Base-by-base conservation (phyloP, 352 stramenopile species). In the Saprolegnia parasitica region DNA sequence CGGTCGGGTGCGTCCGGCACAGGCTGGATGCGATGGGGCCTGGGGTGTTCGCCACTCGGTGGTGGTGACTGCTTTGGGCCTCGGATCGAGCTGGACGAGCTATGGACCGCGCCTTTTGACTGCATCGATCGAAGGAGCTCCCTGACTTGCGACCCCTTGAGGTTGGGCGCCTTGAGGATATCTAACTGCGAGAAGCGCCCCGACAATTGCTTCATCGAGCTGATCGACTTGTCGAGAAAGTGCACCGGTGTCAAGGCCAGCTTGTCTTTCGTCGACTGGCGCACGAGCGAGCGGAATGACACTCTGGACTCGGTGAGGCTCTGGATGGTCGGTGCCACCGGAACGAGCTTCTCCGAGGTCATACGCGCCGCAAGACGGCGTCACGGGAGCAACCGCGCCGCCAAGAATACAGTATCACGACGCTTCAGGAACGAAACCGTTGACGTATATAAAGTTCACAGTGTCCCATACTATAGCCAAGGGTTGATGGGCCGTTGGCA, bases 1-100 rank as follows among this genome's bases (percentile, higher is more conserved):
- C 63, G 63, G 39, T 70, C 63, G 35, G 63, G 63, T 18, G 63
- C 63, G 18, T 70, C 63, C 39, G 63, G 63, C 3, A 70, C 63
- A 4, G 52, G 24, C 20, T 60, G 52, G 35, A 60, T 11, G 1
- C n/a, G 11, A 24, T 49, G 52, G 52, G 24, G 9, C 47, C 5
- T 29, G n/a, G 5, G 2, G 2, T 55, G 2, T 2, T 55, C 5
- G n/a, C 5, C 24, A 23, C 24, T 55, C 2, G 5, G 2, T 6
- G 24, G 47, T 5, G n/a, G 5, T 5, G 47, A 5, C 24, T 55
- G n/a, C 47, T 23, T 2, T 29, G 47, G 24, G 2, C 24, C 47
- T 29, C 47, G n/a, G 5, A 29, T 55, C 24, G 47, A 55, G 2
- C 5, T 5, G 47, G 24, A 6, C n/a, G n/a, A 29, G 24, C 47